Evolutionary conservation across 129 eudicot species (phyloP), one percentile per base, ranked within the genome.

Genomic region (Apium graveolens): DNA sequence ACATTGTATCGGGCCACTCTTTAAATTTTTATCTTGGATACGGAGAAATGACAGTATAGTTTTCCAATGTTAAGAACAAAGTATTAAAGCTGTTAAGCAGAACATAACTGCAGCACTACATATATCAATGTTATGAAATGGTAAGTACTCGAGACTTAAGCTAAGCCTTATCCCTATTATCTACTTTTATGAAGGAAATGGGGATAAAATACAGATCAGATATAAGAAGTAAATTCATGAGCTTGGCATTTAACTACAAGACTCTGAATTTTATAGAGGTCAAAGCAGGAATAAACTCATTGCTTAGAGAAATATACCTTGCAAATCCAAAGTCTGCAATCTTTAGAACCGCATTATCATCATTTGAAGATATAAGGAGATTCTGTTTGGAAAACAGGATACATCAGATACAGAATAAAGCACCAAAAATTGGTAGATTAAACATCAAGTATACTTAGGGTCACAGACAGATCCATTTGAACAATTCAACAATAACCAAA

Each of bases 321-420:
- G 97, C 98, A 86, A 91, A 95, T 27, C 98, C 98, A 88, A 95
- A 95, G 87, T 95, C 98, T 77, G 98, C 98, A 53, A 95, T 95
- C 90, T 95, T 95, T 84, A 95, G 84, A 73, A 83, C 85, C 38
- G 97, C 84, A 20, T 85, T 90, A 82, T 91, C 92, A 49, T 86
- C 94, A 78, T 86, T 90, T 75, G 97, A 70, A n/a, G 94, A 87
- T 26, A 95, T 88, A 73, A 95, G 86, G 29, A 95, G 97, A 86
- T 95, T 95, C 98, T 95, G 91, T 81, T 75, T 43, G 75, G 83
- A 34, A 69, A 71, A 77, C 70, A 37, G 70, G 72, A 81, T 41
- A 78, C 60, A 43, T 42, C 43, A 81, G 45, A 80, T 48, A 84
- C 53, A 20, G 53, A 78, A 80, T 74, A 73, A 65, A 63, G 71